Conservation (phyloP, 2,329 filamentous ascomycete genomes). For the Niveomyces coronatus region DNA sequence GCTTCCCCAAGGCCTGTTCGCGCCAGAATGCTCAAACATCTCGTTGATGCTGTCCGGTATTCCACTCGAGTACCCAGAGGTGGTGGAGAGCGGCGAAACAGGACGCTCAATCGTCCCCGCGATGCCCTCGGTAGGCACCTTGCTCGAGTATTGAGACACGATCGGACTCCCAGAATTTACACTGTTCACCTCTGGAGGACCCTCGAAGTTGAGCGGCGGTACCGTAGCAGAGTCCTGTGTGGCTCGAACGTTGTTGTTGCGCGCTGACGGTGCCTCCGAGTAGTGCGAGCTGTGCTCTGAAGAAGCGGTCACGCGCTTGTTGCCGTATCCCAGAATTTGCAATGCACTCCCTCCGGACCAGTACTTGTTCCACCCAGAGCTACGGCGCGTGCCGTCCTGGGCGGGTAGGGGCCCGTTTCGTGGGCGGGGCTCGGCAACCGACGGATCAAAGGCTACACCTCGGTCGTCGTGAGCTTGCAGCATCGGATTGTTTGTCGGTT, state of each 20-base stretch:
- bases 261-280: constrained; percentile 27
- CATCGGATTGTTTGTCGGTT: constrained; percentile 24
- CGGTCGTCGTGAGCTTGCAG: constrained; percentile 30
- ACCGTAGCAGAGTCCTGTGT: constrained; percentile 61
- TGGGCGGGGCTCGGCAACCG: constrained; percentile 25
- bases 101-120: constrained; percentile 52
- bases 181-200: constrained; percentile 50
- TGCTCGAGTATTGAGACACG: constrained; percentile 47
- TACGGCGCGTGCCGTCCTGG: constrained; percentile 42
- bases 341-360: constrained; percentile 64
- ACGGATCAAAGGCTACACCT: constrained; percentile 28
- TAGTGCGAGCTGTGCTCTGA: constrained; percentile 49
- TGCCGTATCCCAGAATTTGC: constrained; percentile 52
- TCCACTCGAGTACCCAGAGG: constrained; percentile 51
- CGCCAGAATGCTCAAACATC: constrained; percentile 36
- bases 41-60: constrained; percentile 54
- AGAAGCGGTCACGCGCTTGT: constrained; percentile 39
- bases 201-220: constrained; percentile 57
- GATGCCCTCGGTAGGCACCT: constrained; percentile 46
- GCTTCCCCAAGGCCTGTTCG: constrained; percentile 37
- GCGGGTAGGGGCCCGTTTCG: constrained; percentile 22
- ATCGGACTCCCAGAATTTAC: constrained; percentile 63
- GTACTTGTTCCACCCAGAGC: constrained; percentile 68
- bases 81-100: constrained; percentile 36
- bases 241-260: constrained; percentile 31